phyloP scores from a whole-genome alignment of 306 rosid species.

The Macrotyloma uniflorum region DNA sequence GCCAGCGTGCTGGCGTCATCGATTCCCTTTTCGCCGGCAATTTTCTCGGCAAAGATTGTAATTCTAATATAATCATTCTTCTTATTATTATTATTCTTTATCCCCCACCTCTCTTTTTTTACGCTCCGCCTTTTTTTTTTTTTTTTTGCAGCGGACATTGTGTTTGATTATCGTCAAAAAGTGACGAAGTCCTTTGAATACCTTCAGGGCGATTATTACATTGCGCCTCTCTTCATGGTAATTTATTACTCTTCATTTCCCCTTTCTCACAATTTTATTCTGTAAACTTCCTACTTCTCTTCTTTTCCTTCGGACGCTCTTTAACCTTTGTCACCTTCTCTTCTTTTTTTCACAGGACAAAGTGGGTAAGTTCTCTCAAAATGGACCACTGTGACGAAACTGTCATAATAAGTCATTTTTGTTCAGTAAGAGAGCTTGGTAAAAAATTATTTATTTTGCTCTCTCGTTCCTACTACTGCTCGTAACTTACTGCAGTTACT shows the following conservation, averaged over 20 bases:
- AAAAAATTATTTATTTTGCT: constrained; percentile 12
- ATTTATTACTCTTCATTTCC: neutral
- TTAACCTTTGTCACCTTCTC: constrained; percentile 15
- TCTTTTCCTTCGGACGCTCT: neutral
- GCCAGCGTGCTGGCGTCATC: constrained; percentile 84
- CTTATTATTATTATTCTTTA: no score
- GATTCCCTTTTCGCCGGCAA: constrained; percentile 84
- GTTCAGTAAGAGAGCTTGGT: constrained; percentile 50
- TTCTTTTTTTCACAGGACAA: constrained; percentile 78
- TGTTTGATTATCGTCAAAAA: constrained; percentile 96
- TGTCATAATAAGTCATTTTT: constrained; percentile 47
- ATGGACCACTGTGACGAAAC: constrained; percentile 38
- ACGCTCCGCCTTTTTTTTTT: no score
- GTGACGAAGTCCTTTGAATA: constrained; percentile 79
- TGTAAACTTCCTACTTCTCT: neutral
- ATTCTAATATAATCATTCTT: no score
- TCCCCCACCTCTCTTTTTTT: no score
- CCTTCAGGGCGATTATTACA: constrained; percentile 91
- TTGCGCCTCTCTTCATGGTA: constrained; percentile 96
- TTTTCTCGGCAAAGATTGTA: constrained; percentile 88
- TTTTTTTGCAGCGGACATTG: constrained; percentile 72
- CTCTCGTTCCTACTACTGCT: neutral
- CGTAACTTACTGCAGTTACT: neutral
- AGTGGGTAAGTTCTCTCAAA: constrained; percentile 84
- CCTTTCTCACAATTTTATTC: neutral